These are phyloP conservation scores for Macadamia tetraphylla DNA, from an alignment of 164 flowering plant species.

Conservation along the genomic window DNA sequence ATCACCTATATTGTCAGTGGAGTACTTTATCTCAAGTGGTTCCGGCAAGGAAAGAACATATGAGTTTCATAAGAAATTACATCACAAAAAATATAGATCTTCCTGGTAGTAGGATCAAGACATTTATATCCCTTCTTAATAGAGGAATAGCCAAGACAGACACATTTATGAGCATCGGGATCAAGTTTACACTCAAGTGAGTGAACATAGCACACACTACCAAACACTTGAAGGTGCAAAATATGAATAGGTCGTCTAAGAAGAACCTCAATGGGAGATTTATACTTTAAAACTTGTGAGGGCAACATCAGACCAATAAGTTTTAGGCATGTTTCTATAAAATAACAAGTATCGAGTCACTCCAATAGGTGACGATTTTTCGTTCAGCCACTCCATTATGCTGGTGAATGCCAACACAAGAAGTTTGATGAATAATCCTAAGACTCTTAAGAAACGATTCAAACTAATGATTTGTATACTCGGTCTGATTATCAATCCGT, in stretches of 20 bases:
- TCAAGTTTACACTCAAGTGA: slow-evolving; percentile 5
- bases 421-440: slow-evolving; percentile 3
- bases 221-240: slow-evolving; percentile 4
- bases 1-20: too few relatives aligned
- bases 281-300: background rate
- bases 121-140: slow-evolving; percentile 12
- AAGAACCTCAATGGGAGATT: slow-evolving; percentile 1
- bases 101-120: background rate
- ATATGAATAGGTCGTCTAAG: background rate
- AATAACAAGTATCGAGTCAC: slow-evolving; percentile 9
- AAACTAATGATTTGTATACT: background rate
- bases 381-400: slow-evolving; percentile 10
- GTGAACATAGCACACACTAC: slow-evolving; percentile 14
- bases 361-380: slow-evolving; percentile 15
- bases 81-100: slow-evolving; percentile 8
- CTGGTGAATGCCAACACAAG: background rate
- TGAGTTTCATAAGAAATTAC: slow-evolving; percentile 7
- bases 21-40: background rate
- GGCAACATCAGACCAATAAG: slow-evolving; percentile 12
- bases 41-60: background rate
- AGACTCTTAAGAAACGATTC: background rate
- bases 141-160: slow-evolving; percentile 14
- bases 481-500: background rate
- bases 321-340: slow-evolving; percentile 5
- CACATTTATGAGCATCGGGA: background rate